Base-by-base conservation (phyloP, 139 green algal genomes). In the Dunaliella sp. region DNA sequence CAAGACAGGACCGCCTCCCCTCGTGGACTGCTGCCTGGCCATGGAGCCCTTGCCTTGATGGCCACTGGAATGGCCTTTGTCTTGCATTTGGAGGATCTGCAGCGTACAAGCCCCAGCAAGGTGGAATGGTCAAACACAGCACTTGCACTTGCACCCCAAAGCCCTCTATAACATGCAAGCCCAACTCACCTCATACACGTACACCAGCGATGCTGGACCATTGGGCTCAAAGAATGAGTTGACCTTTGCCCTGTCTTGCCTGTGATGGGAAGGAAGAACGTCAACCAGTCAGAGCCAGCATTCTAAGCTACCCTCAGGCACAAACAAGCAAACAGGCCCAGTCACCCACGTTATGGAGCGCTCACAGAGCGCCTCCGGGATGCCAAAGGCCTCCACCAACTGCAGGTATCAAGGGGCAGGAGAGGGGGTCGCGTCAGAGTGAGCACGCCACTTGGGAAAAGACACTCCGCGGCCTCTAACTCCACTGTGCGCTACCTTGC, bases 161-260 rank as follows among this genome's bases (percentile, higher is more conserved):
- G n/a, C n/a, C n/a, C n/a, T n/a, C n/a, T n/a, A n/a, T n/a, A n/a
- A n/a, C 36, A 22, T 83, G 75, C 25, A 57, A 1, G 30, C n/a
- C n/a, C n/a, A n/a, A 21, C 85, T 80, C 83, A 90, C 91, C 88
- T 96, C 92, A 59, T 93, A 92, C 2, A 92, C 90, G 85, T 92
- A 96, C 7, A 90, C 83, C 25, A 96, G 85, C 2, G 91, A 89
- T 0, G 83, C 59, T 3, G 89, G 87, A 1, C 93, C 94, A 3
- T 84, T 82, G 2, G 88, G 74, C 24, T 93, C 88, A 33, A 95
- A 92, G 79, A 96, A 95, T 1, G 76, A 84, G 83, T 93, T 93
- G 24, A 96, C 89, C 16, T 90, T 88, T 33, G 86, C 76, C 73
- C 91, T 93, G 25, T 94, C 88, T 26, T 89, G 84, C 65, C 92